Evolutionary conservation across 148 eudicot species (phyloP).

Genomic region (Chenopodium album): DNA sequence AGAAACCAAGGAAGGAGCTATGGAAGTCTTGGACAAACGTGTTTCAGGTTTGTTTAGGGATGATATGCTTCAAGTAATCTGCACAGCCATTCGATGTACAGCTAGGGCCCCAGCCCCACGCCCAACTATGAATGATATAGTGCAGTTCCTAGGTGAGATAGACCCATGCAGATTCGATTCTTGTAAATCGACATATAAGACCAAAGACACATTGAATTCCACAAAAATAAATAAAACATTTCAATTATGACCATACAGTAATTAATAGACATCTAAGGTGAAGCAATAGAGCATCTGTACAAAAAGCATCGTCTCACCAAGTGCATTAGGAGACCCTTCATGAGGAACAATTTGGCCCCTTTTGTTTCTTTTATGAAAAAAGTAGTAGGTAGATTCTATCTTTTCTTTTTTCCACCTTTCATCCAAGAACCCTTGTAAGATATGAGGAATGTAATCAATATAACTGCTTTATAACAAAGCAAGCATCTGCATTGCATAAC

Average conservation of each 20-base stretch:
- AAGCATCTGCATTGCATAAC: conserved; percentile 53
- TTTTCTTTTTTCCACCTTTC: conserved; percentile 29
- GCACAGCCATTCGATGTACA: conserved; percentile 76
- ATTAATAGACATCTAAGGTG: conserved; percentile 27
- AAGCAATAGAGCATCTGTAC: conserved; percentile 41
- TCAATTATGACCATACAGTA: conserved; percentile 32
- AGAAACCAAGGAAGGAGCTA: conserved; percentile 78
- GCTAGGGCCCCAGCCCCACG: conserved; percentile 54
- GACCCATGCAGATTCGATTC: conserved; percentile 67
- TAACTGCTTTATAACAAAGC: conserved; percentile 58
- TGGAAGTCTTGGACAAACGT: conserved; percentile 64
- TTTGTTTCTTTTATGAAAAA: conserved; percentile 26
- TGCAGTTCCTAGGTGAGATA: conserved; percentile 67
- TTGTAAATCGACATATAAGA: conserved; percentile 51
- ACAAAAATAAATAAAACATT: conserved; percentile 36
- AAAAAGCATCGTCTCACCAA: conserved; percentile 33
- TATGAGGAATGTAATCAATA: conserved; percentile 47
- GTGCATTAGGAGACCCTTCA: conserved; percentile 29
- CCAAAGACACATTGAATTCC: conserved; percentile 38
- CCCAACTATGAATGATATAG: conserved; percentile 83
- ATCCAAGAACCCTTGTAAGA: conserved; percentile 54
- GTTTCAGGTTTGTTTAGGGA: conserved; percentile 57
- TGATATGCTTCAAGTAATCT: conserved; percentile 69
- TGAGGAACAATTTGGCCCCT: conserved; percentile 31
- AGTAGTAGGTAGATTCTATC: conserved; percentile 44